Conservation (phyloP, 441 rosid species). For the Erysimum cheiri region DNA sequence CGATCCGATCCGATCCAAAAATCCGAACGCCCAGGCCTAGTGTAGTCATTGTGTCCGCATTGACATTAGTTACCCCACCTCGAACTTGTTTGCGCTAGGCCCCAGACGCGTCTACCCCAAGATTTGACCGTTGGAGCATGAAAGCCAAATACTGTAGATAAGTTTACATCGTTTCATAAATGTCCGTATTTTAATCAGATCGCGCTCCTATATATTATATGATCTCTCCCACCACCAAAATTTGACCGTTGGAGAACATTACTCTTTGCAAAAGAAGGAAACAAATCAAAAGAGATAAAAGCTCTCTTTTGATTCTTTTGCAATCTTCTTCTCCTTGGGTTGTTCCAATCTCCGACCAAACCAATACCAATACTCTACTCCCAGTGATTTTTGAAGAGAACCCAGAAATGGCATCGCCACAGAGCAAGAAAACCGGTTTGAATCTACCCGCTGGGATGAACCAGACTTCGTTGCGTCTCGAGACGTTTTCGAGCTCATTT, state of each 20-base stretch:
- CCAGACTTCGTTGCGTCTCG: slow-evolving; percentile 69
- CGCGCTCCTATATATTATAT: slow-evolving; percentile 42
- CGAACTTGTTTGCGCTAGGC: not conserved
- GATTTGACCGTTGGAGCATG: slow-evolving; percentile 38
- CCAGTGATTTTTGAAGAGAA: not conserved
- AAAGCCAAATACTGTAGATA: not conserved
- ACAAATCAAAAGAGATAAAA: not conserved
- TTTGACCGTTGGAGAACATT: slow-evolving; percentile 67
- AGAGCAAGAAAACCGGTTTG: slow-evolving; percentile 71
- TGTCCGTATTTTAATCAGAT: not conserved
- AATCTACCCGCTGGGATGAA: slow-evolving; percentile 97
- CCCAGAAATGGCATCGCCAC: slow-evolving; percentile 70
- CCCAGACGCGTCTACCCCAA: not conserved
- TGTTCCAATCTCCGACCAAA: slow-evolving; percentile 13
- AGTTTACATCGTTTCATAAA: slow-evolving; percentile 14
- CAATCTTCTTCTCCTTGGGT: slow-evolving; percentile 22
- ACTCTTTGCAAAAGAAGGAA: slow-evolving; percentile 35
- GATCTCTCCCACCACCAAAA: slow-evolving; percentile 30
- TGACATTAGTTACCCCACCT: no score
- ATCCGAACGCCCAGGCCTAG: no score
- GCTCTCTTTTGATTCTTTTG: slow-evolving; percentile 42
- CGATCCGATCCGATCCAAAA: no score
- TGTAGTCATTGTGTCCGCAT: no score
- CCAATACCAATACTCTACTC: not conserved
- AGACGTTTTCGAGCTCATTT: slow-evolving; percentile 60